Conservation (phyloP, 2,329 filamentous ascomycete genomes). For the Colletotrichum musae region DNA sequence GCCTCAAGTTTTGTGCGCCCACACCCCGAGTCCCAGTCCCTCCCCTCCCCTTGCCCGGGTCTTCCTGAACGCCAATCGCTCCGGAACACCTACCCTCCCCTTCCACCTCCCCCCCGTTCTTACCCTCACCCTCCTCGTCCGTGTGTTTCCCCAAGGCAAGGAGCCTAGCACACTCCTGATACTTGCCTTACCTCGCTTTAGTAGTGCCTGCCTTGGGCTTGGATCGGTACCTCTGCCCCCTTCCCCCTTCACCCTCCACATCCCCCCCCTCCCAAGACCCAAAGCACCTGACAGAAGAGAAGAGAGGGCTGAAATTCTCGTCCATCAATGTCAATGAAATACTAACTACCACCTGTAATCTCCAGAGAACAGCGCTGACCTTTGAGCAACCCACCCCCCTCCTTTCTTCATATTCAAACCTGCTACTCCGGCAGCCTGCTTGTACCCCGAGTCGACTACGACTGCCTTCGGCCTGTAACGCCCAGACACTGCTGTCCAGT, state of each 20-base stretch:
- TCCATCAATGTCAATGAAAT: constrained; percentile 27
- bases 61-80: constrained; percentile 26
- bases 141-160: constrained; percentile 39
- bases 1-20: constrained; percentile 12
- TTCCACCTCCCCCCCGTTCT: constrained; percentile 2
- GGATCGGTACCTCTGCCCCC: no score
- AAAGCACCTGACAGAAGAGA: no score
- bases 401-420: constrained; percentile 36
- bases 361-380: constrained; percentile 30
- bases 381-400: constrained; percentile 38
- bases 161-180: constrained; percentile 38
- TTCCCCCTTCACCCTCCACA: no score
- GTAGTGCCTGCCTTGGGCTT: no score
- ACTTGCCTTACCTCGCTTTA: not conserved
- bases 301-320: constrained; percentile 21
- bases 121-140: constrained; percentile 27
- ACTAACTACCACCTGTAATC: constrained; percentile 29
- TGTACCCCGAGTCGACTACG: constrained; percentile 24
- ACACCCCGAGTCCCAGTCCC: constrained; percentile 9
- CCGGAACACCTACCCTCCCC: constrained; percentile 14
- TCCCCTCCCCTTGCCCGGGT: constrained; percentile 9
- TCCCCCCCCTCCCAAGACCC: no score
- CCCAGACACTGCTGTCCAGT: constrained; percentile 32
- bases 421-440: constrained; percentile 39
- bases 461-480: constrained; percentile 33